Evolutionary conservation across 495 filamentous ascomycete genomes (phyloP).

Genomic region (Aspergillus baeticus): DNA sequence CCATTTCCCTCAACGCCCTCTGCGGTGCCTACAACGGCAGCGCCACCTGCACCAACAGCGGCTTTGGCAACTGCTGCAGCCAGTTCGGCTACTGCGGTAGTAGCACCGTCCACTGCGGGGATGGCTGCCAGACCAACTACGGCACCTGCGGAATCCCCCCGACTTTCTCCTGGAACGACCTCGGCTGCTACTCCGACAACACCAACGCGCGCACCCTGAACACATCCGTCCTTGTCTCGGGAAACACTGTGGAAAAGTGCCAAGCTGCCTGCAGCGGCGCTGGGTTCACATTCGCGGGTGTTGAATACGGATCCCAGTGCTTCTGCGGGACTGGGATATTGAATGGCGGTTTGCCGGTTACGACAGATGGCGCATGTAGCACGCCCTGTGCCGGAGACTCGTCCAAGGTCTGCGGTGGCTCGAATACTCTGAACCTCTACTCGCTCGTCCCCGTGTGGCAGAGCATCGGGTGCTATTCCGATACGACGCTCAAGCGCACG

Average conservation of each 20-base stretch:
- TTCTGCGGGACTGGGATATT: neutral
- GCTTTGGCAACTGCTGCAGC: conserved; percentile 4
- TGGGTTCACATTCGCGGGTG: neutral
- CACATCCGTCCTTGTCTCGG: neutral
- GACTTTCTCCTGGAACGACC: neutral
- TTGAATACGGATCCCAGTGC: conserved; percentile 2
- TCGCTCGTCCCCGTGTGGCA: neutral
- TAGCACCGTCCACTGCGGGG: neutral
- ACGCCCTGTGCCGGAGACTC: neutral
- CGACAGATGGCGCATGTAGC: neutral
- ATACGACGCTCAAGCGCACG: neutral
- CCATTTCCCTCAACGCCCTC: neutral
- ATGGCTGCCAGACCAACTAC: neutral
- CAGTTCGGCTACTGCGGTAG: conserved; percentile 4
- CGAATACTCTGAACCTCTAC: neutral
- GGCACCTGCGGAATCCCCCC: conserved; percentile 1
- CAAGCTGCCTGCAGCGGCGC: neutral
- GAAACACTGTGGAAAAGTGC: neutral
- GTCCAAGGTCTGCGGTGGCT: neutral
- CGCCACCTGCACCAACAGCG: conserved; percentile 4
- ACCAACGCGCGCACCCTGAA: neutral
- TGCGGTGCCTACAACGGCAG: conserved; percentile 2
- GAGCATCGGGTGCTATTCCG: conserved; percentile 2
- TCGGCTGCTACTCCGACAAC: neutral
- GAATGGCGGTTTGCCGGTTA: neutral